Evolutionary conservation across 208 protist species (phyloP).

Genomic region (Histomonas meleagridis): DNA sequence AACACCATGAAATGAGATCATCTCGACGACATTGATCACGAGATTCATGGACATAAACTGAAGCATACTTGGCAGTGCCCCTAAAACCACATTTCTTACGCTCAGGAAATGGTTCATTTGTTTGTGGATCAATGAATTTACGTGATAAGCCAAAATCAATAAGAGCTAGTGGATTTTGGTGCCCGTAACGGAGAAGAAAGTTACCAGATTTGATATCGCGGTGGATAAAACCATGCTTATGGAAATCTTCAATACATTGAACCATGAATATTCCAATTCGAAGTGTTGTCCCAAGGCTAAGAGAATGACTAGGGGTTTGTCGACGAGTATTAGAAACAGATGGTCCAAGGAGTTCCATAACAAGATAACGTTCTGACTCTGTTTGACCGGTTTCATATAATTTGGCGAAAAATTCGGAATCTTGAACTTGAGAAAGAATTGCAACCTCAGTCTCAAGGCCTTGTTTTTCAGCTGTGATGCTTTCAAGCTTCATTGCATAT

Average conservation of each 20-base stretch:
- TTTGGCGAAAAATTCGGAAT: background rate
- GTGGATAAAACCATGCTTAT: background rate
- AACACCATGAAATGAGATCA: background rate
- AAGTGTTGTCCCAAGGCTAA: background rate
- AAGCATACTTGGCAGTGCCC: slow-evolving; percentile 3
- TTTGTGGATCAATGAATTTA: slow-evolving; percentile 13
- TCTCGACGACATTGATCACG: background rate
- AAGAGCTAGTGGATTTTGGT: background rate
- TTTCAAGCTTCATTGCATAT: slow-evolving; percentile 27
- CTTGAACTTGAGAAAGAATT: background rate
- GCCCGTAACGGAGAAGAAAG: background rate
- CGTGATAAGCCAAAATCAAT: slow-evolving; percentile 15
- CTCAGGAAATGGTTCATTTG: background rate
- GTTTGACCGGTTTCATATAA: background rate
- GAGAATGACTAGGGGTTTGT: background rate
- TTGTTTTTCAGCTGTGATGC: background rate
- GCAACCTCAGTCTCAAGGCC: background rate
- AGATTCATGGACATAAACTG: background rate
- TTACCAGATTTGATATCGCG: background rate
- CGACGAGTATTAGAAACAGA: background rate
- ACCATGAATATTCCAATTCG: background rate
- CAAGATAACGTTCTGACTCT: background rate
- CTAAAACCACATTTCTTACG: background rate
- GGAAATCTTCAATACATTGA: background rate
- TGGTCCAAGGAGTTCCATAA: background rate